A percentile compares a stretch with the other conserved stretches of the same genome.
Evolutionary conservation across 2,329 filamentous ascomycete genomes (phyloP).

Genomic region (Pyrenophora graminea): DNA sequence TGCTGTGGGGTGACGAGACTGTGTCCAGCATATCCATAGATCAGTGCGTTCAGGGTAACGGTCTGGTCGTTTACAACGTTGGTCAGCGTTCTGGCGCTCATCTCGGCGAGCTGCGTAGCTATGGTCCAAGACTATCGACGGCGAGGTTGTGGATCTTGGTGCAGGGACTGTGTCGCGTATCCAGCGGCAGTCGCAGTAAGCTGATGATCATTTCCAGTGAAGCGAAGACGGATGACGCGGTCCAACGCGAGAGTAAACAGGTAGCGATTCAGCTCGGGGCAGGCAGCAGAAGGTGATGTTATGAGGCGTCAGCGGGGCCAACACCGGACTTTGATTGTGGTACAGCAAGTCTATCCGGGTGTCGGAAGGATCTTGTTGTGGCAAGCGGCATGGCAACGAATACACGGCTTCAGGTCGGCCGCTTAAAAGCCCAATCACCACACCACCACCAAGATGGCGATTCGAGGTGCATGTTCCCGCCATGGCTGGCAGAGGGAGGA

Average conservation of each 20-base stretch:
- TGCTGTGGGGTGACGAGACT: slow-evolving; percentile 56
- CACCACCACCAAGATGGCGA: slow-evolving; percentile 7
- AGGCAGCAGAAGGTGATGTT: slow-evolving; percentile 26
- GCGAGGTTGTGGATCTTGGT: slow-evolving; percentile 19
- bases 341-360: slow-evolving; percentile 32
- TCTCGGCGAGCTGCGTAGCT: slow-evolving; percentile 23
- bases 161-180: slow-evolving; percentile 23
- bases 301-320: slow-evolving; percentile 41
- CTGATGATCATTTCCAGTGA: slow-evolving; percentile 33
- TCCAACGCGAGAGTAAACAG: slow-evolving; percentile 9
- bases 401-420: slow-evolving; percentile 36
- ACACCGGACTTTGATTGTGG: slow-evolving; percentile 34
- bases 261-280: slow-evolving; percentile 14
- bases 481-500: slow-evolving; percentile 23
- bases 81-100: slow-evolving; percentile 46
- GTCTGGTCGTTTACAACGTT: slow-evolving; percentile 51
- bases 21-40: slow-evolving; percentile 57
- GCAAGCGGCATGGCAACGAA: slow-evolving; percentile 43
- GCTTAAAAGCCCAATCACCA: slow-evolving; percentile 37
- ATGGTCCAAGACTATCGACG: slow-evolving; percentile 9
- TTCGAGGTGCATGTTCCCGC: slow-evolving; percentile 26
- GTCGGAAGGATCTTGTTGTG: slow-evolving; percentile 27
- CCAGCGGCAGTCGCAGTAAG: slow-evolving; percentile 20
- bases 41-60: slow-evolving; percentile 54
- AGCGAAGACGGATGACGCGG: slow-evolving; percentile 3